Evolutionary conservation across 1,139 yeast genomes (phyloP), one percentile per base, ranked within the genome.

Genomic region (Blastobotrys persicus): DNA sequence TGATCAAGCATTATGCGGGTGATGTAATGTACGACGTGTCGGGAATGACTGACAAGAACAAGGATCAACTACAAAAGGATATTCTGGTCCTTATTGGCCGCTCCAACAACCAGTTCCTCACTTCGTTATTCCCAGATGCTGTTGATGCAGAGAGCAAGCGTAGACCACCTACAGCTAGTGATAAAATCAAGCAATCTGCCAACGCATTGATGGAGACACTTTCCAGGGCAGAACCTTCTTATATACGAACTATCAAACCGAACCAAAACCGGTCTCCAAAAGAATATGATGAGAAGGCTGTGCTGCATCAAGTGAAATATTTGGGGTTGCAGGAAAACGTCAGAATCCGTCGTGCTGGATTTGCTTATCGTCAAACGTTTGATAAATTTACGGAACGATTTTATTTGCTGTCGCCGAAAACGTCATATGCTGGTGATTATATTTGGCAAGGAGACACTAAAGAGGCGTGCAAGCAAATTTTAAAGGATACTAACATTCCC

Each of bases 371-470:
- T 71, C 96, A 95, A 56, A 88, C 97, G 0, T 94, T 91, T 70
- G 98, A 92, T 51, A 89, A 91, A 67, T 94, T 94, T 66, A 97
- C 89, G n/a, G 97, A 94, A 70, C 77, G 98, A 62, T 94, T 94
- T 67, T 92, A 88, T 67, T 71, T 94, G 49, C 74, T 94, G 47
- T 89, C 98, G 0, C 81, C 91, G 2, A 80, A 83, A 58, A 91
- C 98, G 32, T 94, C 97, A 3, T 94, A 94, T 70, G 99, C 98
- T 2, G 98, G 99, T 67, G 98, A 94, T 60, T 94, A 87, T 64
- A 91, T 88, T 46, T 94, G 97, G 97, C 74, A 75, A 45, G 98
- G 98, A 23, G 95, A 88, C 60, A 83, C 88, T 47, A 73, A 81
- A 47, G 78, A 86, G 31, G 98, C 98, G 0, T 88, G 89, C 2